phyloP scores from a whole-genome alignment of 371 early-diverging fungal genomes.

The Mucor sp. region DNA sequence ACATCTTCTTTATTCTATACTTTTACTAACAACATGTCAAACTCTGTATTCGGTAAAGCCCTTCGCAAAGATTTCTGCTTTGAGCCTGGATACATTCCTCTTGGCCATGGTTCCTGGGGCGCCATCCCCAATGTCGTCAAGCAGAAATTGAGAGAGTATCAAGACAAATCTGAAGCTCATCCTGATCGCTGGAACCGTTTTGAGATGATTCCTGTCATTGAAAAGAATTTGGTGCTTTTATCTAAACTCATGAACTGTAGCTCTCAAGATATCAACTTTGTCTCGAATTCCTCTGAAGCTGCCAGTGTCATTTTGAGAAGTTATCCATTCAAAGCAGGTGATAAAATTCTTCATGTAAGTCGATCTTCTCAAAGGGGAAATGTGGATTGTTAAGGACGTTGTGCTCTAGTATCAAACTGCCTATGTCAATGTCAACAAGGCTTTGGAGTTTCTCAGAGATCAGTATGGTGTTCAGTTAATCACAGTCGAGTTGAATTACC shows the following conservation, averaged over 20 bases:
- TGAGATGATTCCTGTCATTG: conserved; percentile 4
- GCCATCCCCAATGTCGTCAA: conserved; percentile 16
- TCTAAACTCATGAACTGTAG: conserved; percentile 35
- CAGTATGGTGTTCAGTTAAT: conserved; percentile 36
- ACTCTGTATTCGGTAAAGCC: conserved; percentile 37
- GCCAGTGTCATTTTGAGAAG: conserved; percentile 45
- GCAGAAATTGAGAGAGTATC: conserved; percentile 7
- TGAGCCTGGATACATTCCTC: conserved; percentile 40
- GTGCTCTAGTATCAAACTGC: conserved; percentile 31
- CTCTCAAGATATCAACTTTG: conserved; percentile 36
- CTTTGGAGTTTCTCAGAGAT: conserved; percentile 37
- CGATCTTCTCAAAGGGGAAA: neutral
- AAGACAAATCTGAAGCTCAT: conserved; percentile 15
- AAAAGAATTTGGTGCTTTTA: conserved; percentile 5
- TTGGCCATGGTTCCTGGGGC: conserved; percentile 50
- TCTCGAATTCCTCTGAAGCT: conserved; percentile 41
- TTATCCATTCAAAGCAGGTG: conserved; percentile 46
- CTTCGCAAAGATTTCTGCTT: conserved; percentile 46
- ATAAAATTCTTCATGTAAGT: conserved; percentile 38
- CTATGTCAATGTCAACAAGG: conserved; percentile 39
- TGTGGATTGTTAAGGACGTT: neutral
- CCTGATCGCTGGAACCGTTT: conserved; percentile 25
- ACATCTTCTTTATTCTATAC: neutral
- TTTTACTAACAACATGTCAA: neutral
- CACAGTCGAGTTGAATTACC: conserved; percentile 28